Percentiles rank a stretch among this genome's conserved stretches.
Evolutionary conservation across 2,329 filamentous ascomycete genomes (phyloP).

Genomic region (Stachybotrys chlorohalonatus): DNA sequence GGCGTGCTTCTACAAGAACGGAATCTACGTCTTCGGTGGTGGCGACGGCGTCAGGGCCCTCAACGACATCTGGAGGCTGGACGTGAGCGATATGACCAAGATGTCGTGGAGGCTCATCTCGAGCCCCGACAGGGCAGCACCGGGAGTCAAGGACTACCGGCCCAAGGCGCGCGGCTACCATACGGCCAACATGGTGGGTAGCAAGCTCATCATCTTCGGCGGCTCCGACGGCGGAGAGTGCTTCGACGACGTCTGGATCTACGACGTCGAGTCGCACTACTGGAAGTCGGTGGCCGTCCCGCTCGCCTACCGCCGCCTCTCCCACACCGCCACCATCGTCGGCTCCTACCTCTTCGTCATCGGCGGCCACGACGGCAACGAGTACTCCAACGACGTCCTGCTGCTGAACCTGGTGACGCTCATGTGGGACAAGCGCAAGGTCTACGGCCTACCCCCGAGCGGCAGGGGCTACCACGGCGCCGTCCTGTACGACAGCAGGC

Average conservation of each 20-base stretch:
- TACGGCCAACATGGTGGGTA: constrained; percentile 64
- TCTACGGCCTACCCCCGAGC: constrained; percentile 54
- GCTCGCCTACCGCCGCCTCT: constrained; percentile 53
- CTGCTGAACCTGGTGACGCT: constrained; percentile 63
- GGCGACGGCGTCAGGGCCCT: constrained; percentile 61
- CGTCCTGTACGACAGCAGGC: constrained; percentile 54
- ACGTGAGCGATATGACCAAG: constrained; percentile 56
- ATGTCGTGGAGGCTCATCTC: constrained; percentile 62
- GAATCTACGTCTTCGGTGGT: constrained; percentile 64
- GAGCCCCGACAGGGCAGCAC: constrained; percentile 26
- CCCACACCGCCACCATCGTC: constrained; percentile 60
- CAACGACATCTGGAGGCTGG: constrained; percentile 65
- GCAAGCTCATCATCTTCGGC: constrained; percentile 63
- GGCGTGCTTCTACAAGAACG: constrained; percentile 62
- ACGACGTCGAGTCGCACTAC: constrained; percentile 52
- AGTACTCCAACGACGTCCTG: constrained; percentile 61
- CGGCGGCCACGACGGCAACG: constrained; percentile 60
- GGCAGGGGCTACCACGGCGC: constrained; percentile 60
- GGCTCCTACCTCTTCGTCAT: constrained; percentile 63
- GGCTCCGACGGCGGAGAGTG: constrained; percentile 63
- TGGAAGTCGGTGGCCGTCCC: constrained; percentile 54
- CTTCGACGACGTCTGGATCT: constrained; percentile 66
- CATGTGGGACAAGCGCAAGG: constrained; percentile 60
- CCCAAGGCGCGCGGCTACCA: constrained; percentile 62
- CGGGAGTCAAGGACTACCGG: constrained; percentile 26